These are phyloP conservation scores for Houttuynia cordata DNA, from an alignment of 164 flowering plant genomes.

Conservation along the genomic window DNA sequence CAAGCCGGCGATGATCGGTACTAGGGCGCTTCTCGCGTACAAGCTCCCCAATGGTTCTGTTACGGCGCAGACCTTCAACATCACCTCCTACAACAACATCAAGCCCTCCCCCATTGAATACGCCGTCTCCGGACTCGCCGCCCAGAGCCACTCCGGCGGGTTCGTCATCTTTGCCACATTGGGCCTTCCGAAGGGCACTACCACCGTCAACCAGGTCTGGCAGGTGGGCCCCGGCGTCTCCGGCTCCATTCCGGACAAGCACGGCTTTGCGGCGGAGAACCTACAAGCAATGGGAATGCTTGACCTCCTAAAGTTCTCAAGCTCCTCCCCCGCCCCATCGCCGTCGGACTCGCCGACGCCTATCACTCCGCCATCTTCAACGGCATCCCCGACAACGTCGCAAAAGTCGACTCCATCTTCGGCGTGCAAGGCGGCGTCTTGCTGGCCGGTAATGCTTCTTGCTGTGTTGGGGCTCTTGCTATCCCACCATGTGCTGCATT, in stretches of 20 bases:
- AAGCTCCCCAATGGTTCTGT: constrained; percentile 13
- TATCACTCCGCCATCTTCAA: neutral
- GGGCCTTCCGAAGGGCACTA: constrained; percentile 16
- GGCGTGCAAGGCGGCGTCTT: neutral
- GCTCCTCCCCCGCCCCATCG: neutral
- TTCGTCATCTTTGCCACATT: constrained; percentile 35
- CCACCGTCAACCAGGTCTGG: constrained; percentile 66
- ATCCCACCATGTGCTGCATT: too few relatives aligned
- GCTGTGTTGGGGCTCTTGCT: too few relatives aligned
- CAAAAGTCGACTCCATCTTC: neutral
- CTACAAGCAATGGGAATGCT: constrained; percentile 31
- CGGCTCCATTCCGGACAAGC: constrained; percentile 26
- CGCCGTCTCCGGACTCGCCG: constrained; percentile 17
- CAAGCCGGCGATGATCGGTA: constrained; percentile 30
- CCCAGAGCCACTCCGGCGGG: constrained; percentile 21
- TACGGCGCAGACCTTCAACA: constrained; percentile 25
- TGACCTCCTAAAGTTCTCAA: constrained; percentile 15
- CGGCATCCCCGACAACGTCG: neutral
- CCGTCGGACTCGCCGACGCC: neutral
- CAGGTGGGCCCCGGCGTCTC: constrained; percentile 54
- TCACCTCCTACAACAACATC: constrained; percentile 21
- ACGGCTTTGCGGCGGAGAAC: constrained; percentile 30
- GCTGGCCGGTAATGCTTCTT: neutral
- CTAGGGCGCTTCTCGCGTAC: constrained; percentile 39
- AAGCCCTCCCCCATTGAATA: constrained; percentile 13